Evolutionary conservation across 2,329 filamentous ascomycete species (phyloP), one percentile per base, ranked within the genome.

Genomic region (Huntiella bhutanensis): DNA sequence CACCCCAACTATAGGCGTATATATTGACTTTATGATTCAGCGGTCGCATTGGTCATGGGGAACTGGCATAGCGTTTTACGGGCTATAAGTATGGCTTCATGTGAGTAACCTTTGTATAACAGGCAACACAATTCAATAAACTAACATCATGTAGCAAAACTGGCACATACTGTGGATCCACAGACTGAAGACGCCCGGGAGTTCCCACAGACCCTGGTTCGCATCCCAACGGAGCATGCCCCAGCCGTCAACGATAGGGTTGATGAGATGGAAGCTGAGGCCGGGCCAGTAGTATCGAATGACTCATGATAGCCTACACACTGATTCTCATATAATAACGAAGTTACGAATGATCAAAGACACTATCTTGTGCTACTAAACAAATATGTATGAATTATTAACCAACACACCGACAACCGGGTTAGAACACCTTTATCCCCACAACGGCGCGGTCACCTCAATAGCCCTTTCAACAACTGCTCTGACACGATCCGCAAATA

Each of bases 391-490:
- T 33, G 40, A 13, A 41, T 22, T 33, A 42, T 42, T 12, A 41
- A 22, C 13, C 41, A 33, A 15, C 28, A 33, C 6, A 28, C 22
- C 6, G 8, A 10, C 15, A 12, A 22, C 17, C 12, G 5, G 12
- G 35, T 37, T 2, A 17, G 15, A 19, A 40, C 13, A 12, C n/a
- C 33, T 42, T 60, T 52, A 73, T 22, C 62, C 68, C 73, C 73
- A 80, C 11, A 91, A 67, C 40, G 82, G 81, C 41, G 82, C 82
- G 11, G 87, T 83, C 19, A 86, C 82, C 65, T 95, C 87, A 3
- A 88, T 80, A 0, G 82, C 87, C 53, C 86, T 71, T 60, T 96
- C 88, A 8, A 95, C 82, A 6, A 98, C 85, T 1, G 84, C 85
- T 54, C 81, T 73, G 4, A 98, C 83, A 49, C 91, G 71, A 60